Conservation (phyloP, 495 filamentous ascomycete species). For the Talaromyces liani region DNA sequence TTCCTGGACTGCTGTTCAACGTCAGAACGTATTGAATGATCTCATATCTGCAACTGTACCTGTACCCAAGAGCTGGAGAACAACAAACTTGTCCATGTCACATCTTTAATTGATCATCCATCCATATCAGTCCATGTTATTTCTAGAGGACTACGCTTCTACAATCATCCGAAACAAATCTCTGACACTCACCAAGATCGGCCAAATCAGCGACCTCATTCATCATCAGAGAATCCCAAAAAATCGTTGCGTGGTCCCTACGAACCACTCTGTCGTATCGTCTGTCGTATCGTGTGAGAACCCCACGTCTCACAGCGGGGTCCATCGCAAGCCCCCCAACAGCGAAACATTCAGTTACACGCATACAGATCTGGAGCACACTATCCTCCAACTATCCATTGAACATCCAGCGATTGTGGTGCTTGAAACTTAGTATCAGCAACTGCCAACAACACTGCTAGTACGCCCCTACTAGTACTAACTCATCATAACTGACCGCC, state of each 20-base stretch:
- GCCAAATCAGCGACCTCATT: background rate
- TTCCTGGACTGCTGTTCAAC: background rate
- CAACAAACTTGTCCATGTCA: background rate
- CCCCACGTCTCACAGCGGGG: slow-evolving; percentile 4
- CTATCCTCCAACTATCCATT: background rate
- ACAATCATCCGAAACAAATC: background rate
- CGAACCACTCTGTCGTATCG: background rate
- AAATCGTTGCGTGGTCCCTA: background rate
- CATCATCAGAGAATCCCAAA: background rate
- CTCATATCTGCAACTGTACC: slow-evolving; percentile 1
- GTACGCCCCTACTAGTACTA: background rate
- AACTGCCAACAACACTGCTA: background rate
- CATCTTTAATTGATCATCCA: background rate
- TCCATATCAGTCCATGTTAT: background rate
- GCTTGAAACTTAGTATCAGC: background rate
- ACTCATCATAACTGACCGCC: background rate
- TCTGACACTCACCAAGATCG: background rate
- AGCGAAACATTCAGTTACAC: slow-evolving; percentile 6
- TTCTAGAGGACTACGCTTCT: background rate
- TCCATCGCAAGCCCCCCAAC: background rate
- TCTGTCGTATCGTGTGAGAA: background rate
- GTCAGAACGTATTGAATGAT: background rate
- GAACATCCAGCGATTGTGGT: background rate
- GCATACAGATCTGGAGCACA: slow-evolving; percentile 3
- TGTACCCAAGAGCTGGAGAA: background rate